Evolutionary conservation across 2,329 filamentous ascomycete species (phyloP), one percentile per base, ranked within the genome.

Genomic region (Lasiodiplodia hormozganensis): DNA sequence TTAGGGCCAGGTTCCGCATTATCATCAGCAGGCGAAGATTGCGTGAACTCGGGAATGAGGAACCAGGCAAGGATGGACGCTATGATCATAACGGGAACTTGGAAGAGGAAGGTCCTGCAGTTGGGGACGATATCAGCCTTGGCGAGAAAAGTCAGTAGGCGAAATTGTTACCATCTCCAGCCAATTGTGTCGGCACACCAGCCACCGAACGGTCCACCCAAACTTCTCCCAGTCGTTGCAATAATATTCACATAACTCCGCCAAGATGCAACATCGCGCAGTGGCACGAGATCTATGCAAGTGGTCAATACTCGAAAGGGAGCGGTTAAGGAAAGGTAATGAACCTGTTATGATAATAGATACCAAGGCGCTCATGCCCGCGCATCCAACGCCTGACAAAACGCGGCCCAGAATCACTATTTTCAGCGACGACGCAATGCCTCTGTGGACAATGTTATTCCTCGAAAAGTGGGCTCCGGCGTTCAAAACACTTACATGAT

Each of bases 121-220:
- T 6, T 5, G 60, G 31, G 7, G 4, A 34, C n/a, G 18, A 23
- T 25, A 34, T 34, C 12, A 60, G 56, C n/a, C 1, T 18, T n/a
- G 31, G 31, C 16, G 6, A 5, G 4, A 47, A 8, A 0, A 3
- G 5, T 5, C 4, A 16, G 12, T 3, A 5, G 7, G 23, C 7
- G 21, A 6, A 28, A 18, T 10, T 43, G 21, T 70, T 71, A 87
- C 88, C 88, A 90, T 76, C 89, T 80, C 89, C 89, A 92, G 18
- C 89, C 89, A 14, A 91, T 82, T 0, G 84, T 83, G 70, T 91
- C 87, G 1, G 88, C 85, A 2, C 91, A 76, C 73, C 83, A 86
- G 2, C 89, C 89, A 1, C 89, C 89, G 0, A 90, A 68, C 0
- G 86, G 84, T 1, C 85, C 86, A 38, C 86, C 86, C 25, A 84